phyloP scores from a whole-genome alignment of 345 rosid species.

The Gynandropsis gynandra region DNA sequence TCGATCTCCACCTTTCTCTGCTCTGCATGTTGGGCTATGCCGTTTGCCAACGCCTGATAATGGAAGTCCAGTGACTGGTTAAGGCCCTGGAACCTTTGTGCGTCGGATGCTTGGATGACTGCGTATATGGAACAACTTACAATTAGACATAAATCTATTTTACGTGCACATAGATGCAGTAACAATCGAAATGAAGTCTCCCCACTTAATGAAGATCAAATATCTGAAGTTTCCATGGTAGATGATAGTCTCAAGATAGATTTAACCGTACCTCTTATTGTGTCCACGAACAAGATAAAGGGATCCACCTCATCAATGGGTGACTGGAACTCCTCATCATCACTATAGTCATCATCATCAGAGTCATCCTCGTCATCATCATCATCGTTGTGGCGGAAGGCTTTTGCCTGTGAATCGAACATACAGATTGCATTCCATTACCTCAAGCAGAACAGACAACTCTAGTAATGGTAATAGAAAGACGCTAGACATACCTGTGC shows the following conservation, averaged over 20 bases:
- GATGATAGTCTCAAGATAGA: not conserved
- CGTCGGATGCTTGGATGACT: slow-evolving; percentile 77
- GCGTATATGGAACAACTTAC: slow-evolving; percentile 9
- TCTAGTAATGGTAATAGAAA: slow-evolving; percentile 2
- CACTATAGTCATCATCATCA: slow-evolving; percentile 83
- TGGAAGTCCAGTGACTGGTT: slow-evolving; percentile 73
- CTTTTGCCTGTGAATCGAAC: slow-evolving; percentile 40
- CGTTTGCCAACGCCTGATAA: slow-evolving; percentile 83
- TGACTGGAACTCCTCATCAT: slow-evolving; percentile 88
- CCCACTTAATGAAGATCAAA: not conserved
- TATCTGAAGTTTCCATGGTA: not conserved
- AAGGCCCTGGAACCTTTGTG: slow-evolving; percentile 75
- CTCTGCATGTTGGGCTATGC: slow-evolving; percentile 91
- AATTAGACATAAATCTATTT: not conserved
- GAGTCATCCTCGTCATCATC: slow-evolving; percentile 60
- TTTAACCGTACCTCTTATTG: slow-evolving; percentile 57
- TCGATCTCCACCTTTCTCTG: slow-evolving; percentile 85
- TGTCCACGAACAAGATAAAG: slow-evolving; percentile 81
- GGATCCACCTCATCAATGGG: slow-evolving; percentile 99
- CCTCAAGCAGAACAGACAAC: not conserved
- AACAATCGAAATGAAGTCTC: not conserved
- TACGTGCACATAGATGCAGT: not conserved
- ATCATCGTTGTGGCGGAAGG: slow-evolving; percentile 43
- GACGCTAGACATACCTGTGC: slow-evolving; percentile 57
- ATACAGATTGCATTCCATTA: slow-evolving; percentile 8